Evolutionary conservation across 345 rosid genomes (phyloP).

Genomic region (Toxicodendron radicans): DNA sequence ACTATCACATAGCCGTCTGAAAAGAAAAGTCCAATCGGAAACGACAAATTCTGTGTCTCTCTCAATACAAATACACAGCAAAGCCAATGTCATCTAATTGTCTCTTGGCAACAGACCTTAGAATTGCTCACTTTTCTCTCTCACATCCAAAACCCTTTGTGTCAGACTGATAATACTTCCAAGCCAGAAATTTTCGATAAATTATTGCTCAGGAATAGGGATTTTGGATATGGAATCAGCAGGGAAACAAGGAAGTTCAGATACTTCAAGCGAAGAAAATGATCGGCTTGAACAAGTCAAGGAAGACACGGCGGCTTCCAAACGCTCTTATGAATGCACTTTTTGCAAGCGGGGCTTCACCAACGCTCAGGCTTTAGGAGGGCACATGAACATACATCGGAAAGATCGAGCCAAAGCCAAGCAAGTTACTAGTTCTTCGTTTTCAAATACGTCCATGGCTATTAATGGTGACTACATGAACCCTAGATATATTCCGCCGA

Average conservation of each 20-base stretch:
- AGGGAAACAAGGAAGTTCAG: constrained; percentile 29
- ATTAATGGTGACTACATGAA: constrained; percentile 20
- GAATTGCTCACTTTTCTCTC: constrained; percentile 8
- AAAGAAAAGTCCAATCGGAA: constrained; percentile 28
- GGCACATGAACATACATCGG: constrained; percentile 86
- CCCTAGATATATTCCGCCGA: constrained; percentile 21
- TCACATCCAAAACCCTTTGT: background rate
- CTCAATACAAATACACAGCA: constrained; percentile 19
- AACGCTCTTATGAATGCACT: constrained; percentile 60
- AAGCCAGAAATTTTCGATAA: background rate
- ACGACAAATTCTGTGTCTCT: constrained; percentile 30
- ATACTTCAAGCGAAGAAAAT: constrained; percentile 34
- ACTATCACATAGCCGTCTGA: constrained; percentile 31
- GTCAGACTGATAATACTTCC: background rate
- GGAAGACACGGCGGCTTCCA: constrained; percentile 19
- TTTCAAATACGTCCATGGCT: constrained; percentile 5
- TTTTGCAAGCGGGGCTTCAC: constrained; percentile 90
- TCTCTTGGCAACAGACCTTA: constrained; percentile 18
- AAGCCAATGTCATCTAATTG: constrained; percentile 43
- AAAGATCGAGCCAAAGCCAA: constrained; percentile 52
- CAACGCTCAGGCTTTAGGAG: constrained; percentile 89
- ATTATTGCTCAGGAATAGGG: background rate
- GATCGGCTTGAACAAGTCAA: constrained; percentile 29
- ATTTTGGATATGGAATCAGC: constrained; percentile 29
- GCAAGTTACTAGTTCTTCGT: constrained; percentile 18